phyloP scores from a whole-genome alignment of 257 asterid species.

The Nicotiana benthamiana region DNA sequence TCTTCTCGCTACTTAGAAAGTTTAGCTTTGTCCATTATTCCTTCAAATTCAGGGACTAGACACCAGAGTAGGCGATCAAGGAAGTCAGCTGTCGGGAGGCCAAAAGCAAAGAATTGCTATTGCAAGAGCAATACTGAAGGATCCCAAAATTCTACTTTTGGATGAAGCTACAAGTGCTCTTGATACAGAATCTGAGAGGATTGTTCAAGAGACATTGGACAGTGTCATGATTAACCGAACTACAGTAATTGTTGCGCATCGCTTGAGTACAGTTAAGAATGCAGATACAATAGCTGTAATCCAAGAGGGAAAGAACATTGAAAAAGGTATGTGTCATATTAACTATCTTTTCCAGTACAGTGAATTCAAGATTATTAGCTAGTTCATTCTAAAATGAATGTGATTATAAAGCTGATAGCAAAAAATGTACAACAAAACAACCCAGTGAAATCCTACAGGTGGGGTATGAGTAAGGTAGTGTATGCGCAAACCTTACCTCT shows the following conservation, averaged over 20 bases:
- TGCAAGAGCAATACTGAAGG: slow-evolving; percentile 49
- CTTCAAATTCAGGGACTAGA: slow-evolving; percentile 49
- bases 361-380: not conserved
- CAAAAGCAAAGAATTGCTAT: slow-evolving; percentile 59
- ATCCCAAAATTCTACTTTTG: slow-evolving; percentile 41
- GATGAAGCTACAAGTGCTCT: slow-evolving; percentile 65
- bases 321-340: slow-evolving; percentile 28
- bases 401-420: not conserved
- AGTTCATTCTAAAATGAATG: not conserved
- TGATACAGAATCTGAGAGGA: slow-evolving; percentile 45
- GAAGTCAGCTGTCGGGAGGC: slow-evolving; percentile 52
- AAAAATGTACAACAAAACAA: not conserved
- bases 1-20: slow-evolving; percentile 21
- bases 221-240: slow-evolving; percentile 42
- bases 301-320: slow-evolving; percentile 35
- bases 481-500: no score
- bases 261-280: slow-evolving; percentile 43
- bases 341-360: not conserved
- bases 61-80: slow-evolving; percentile 46
- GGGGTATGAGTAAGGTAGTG: no score
- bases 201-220: slow-evolving; percentile 42
- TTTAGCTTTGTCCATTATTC: slow-evolving; percentile 16
- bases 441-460: no score
- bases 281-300: slow-evolving; percentile 44
- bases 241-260: slow-evolving; percentile 45